Base-by-base conservation (phyloP, 1,284 basidiomycete genomes). In the Marasmius tenuissimus region DNA sequence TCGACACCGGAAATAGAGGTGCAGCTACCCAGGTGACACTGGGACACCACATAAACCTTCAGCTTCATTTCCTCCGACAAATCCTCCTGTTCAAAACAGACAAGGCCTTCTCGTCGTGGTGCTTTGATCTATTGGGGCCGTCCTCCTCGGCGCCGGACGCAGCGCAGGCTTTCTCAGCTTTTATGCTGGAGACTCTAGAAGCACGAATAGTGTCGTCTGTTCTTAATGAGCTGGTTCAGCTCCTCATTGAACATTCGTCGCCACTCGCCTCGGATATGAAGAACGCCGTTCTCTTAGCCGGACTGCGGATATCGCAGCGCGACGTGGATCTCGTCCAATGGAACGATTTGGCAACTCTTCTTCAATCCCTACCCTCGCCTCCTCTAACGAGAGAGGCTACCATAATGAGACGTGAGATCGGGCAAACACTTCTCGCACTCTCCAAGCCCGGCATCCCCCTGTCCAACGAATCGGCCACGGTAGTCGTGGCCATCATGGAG, bases 401-500 rank as follows among this genome's bases (percentile, higher is more conserved):
- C 57, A 65, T 70, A 37, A 63, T 82, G 27, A 70, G 72, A 49
- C 63, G 67, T 42, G 78, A 81, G 65, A 63, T 81, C 52, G 78
- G 81, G 18, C 71, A 71, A 37, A 68, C 72, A 20, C 66, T 82
- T 16, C 66, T 72, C 2, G 65, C 70, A 2, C 71, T 75, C 57
- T 69, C 78, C 1, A 67, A 73, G 16, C 69, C 68, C 12, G 65
- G 70, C 4, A 62, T 68, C 4, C 66, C 66, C 18, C 64, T 78
- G 45, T 70, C 72, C 54, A 22, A 51, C 27, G 69, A 73, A 22
- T 71, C 65, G 3, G 77, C 81, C 4, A 75, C 75, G n/a, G 71
- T 68, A 8, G 60, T 82, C 11, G 61, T 84, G 6, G 68, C 73
- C 4, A 69, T 84, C n/a, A 70, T 87, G 34, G 76, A 80, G 58